Evolutionary conservation across 192 early-diverging fungal genomes (phyloP).

Genomic region (Powellomyces hirtus): DNA sequence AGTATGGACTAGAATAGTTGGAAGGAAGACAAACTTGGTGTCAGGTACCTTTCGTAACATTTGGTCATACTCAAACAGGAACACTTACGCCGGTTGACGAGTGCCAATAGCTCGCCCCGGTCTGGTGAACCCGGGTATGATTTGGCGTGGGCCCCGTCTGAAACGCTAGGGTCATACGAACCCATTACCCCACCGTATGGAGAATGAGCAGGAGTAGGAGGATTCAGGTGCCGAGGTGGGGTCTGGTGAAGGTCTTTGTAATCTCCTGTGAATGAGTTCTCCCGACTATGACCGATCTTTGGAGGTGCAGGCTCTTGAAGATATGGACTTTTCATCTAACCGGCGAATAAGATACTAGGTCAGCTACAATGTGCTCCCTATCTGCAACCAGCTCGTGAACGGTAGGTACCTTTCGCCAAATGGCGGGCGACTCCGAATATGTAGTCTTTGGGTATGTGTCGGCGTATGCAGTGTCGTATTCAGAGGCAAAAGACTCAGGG

Average conservation of each 20-base stretch:
- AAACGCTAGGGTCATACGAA: background rate
- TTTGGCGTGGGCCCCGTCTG: background rate
- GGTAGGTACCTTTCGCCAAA: slow-evolving; percentile 1
- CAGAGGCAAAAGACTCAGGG: background rate
- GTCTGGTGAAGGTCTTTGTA: slow-evolving; percentile 7
- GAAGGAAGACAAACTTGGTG: background rate
- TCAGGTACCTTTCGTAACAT: background rate
- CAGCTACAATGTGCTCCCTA: too few species aligned
- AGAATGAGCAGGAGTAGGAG: slow-evolving; percentile 8
- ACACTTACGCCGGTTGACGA: background rate
- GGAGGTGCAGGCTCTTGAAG: background rate
- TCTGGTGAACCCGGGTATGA: background rate
- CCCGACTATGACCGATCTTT: background rate
- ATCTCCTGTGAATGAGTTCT: background rate
- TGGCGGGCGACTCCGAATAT: background rate
- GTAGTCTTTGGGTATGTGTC: background rate
- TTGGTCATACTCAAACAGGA: background rate
- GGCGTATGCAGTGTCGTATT: background rate
- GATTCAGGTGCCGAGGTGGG: background rate
- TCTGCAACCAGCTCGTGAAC: too few species aligned
- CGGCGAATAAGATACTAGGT: too few species aligned
- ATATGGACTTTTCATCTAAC: background rate
- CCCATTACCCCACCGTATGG: background rate
- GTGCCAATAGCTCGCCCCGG: background rate
- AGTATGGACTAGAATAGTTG: background rate